A percentile compares a stretch with the other conserved stretches of the same genome.
phyloP scores from a whole-genome alignment of 768 basidiomycete genomes.

The Cystofilobasidium ferigula region DNA sequence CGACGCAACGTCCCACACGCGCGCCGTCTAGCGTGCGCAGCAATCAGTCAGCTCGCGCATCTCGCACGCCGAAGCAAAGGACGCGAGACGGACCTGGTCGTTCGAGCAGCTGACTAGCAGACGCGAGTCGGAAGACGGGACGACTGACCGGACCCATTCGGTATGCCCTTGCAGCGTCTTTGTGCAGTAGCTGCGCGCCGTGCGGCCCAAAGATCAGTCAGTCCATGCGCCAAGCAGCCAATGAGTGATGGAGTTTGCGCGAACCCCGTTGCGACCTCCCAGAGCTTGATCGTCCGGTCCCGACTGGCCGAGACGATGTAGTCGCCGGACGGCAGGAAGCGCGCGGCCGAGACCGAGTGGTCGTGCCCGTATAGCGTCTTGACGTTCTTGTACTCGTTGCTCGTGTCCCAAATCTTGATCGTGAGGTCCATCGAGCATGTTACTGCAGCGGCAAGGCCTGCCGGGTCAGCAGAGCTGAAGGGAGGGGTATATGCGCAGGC shows the following conservation, averaged over 20 bases:
- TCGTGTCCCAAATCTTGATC: slow-evolving; percentile 83
- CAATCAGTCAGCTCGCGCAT: neutral
- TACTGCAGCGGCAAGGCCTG: slow-evolving; percentile 36
- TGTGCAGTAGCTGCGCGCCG: slow-evolving; percentile 53
- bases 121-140: slow-evolving; percentile 52
- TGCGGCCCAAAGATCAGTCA: neutral
- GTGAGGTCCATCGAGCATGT: slow-evolving; percentile 78
- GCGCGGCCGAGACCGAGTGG: slow-evolving; percentile 74
- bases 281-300: slow-evolving; percentile 73
- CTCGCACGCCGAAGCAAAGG: neutral
- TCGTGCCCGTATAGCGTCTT: slow-evolving; percentile 83
- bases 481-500: neutral
- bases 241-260: slow-evolving; percentile 29
- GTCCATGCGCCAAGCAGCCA: neutral
- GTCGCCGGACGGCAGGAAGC: slow-evolving; percentile 75
- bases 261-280: slow-evolving; percentile 76
- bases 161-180: slow-evolving; percentile 65
- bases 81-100: slow-evolving; percentile 57
- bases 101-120: slow-evolving; percentile 70
- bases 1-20: slow-evolving; percentile 60
- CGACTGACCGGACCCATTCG: slow-evolving; percentile 66
- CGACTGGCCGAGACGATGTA: slow-evolving; percentile 74
- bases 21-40: slow-evolving; percentile 51
- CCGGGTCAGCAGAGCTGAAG: neutral
- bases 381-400: slow-evolving; percentile 78